Evolutionary conservation across 2,329 filamentous ascomycete species (phyloP).

Genomic region (Diaporthe sp.): DNA sequence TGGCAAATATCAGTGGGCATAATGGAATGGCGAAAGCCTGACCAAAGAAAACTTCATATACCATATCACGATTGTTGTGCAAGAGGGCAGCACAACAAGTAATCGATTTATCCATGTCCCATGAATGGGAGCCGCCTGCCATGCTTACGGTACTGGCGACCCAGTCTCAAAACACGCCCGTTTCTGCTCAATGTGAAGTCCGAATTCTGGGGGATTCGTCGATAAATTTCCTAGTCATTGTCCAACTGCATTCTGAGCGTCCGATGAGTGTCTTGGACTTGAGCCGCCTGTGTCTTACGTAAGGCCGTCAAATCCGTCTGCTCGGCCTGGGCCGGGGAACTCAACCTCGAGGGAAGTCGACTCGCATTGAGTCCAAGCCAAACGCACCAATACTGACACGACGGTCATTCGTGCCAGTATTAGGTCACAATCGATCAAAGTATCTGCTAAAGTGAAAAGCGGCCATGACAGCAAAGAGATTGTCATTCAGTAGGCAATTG

Average conservation of each 20-base stretch:
- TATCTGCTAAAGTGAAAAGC: not conserved
- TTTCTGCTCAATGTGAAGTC: not conserved
- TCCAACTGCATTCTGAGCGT: not conserved
- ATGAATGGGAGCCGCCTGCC: not conserved
- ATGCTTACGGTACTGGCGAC: not conserved
- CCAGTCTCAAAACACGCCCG: not conserved
- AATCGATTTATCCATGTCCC: conserved; percentile 31
- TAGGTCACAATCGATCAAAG: not conserved
- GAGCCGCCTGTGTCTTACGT: conserved; percentile 18
- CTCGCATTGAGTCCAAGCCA: not conserved
- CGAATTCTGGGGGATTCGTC: not conserved
- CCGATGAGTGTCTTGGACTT: not conserved
- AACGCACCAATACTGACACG: not conserved
- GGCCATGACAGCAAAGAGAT: not conserved
- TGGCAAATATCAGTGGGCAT: conserved; percentile 4
- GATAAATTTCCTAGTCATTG: not conserved
- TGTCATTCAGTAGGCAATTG: not conserved
- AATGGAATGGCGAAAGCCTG: conserved; percentile 4
- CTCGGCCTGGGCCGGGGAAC: not conserved
- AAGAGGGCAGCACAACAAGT: conserved; percentile 29
- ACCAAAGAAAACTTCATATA: conserved; percentile 23
- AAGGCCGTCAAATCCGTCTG: not conserved
- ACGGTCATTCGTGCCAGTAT: not conserved
- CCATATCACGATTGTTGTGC: conserved; percentile 35
- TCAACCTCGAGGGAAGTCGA: not conserved